Conservation (phyloP, 768 basidiomycete species). For the Rhodotorula babjevae region DNA sequence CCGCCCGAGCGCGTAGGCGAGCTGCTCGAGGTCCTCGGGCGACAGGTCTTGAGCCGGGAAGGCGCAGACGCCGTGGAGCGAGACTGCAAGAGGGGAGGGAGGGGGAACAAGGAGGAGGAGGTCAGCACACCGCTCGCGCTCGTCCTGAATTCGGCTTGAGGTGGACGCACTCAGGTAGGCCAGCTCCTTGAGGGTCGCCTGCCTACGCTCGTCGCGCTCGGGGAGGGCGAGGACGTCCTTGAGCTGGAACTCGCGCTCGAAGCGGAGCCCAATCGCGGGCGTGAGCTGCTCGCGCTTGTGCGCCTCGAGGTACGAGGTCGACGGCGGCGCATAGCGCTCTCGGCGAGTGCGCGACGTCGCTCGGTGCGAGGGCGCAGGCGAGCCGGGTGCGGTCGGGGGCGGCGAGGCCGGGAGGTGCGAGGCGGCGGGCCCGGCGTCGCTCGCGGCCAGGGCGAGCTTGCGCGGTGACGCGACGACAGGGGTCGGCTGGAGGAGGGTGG, state of each 20-base stretch:
- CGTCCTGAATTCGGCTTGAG: too few relatives aligned
- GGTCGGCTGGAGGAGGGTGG: not conserved
- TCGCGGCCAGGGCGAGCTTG: not conserved
- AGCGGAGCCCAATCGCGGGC: slow-evolving; percentile 27
- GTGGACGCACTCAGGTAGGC: slow-evolving; percentile 25
- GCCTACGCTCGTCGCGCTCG: slow-evolving; percentile 13
- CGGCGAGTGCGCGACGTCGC: not conserved
- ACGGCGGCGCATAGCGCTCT: slow-evolving; percentile 7
- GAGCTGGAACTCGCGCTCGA: slow-evolving; percentile 20
- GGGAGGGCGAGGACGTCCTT: slow-evolving; percentile 16
- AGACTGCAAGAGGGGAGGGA: slow-evolving; percentile 39
- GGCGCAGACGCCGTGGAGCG: slow-evolving; percentile 46
- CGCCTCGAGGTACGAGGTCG: slow-evolving; percentile 12
- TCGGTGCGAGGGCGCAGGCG: not conserved
- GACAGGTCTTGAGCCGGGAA: slow-evolving; percentile 46
- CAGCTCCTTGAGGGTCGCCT: slow-evolving; percentile 26
- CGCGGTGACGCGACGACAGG: not conserved
- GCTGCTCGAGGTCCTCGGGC: slow-evolving; percentile 42
- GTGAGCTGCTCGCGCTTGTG: not conserved
- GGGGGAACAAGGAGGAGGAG: not conserved
- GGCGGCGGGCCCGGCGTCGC: not conserved
- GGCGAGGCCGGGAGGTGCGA: slow-evolving; percentile 1
- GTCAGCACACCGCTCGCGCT: too few relatives aligned
- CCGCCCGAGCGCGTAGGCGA: slow-evolving; percentile 41
- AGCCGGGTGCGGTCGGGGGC: not conserved